Percentiles rank a stretch among this genome's conserved stretches.
Conservation (phyloP, 768 basidiomycete genomes). For the Epithele typhae region DNA sequence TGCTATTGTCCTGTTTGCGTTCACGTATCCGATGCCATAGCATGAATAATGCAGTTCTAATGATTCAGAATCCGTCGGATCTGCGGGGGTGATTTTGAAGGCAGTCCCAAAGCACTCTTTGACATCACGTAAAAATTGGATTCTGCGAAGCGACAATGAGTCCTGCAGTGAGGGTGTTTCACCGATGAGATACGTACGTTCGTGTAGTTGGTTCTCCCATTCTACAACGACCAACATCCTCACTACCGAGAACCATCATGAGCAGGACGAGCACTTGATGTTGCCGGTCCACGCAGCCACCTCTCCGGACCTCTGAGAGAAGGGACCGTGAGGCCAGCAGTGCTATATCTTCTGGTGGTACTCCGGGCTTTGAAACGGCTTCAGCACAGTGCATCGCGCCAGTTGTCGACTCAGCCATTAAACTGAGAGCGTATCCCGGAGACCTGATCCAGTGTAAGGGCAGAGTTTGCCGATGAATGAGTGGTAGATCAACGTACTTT, state of each 20-base stretch:
- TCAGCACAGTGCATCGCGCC: slow-evolving; percentile 85
- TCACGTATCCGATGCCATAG: slow-evolving; percentile 89
- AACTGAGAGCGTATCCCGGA: slow-evolving; percentile 89
- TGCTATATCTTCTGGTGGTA: slow-evolving; percentile 91
- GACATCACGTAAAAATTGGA: slow-evolving; percentile 87
- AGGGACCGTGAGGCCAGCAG: slow-evolving; percentile 75
- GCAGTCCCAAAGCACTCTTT: slow-evolving; percentile 82
- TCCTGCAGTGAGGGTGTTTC: no score
- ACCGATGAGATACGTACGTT: slow-evolving; percentile 59
- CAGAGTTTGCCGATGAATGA: neutral
- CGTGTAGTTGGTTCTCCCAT: slow-evolving; percentile 81
- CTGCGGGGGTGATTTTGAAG: slow-evolving; percentile 80
- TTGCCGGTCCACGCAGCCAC: slow-evolving; percentile 88
- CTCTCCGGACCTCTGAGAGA: slow-evolving; percentile 70
- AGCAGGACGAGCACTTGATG: slow-evolving; percentile 85
- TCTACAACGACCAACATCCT: slow-evolving; percentile 88
- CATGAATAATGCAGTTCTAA: slow-evolving; percentile 79
- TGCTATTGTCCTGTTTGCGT: slow-evolving; percentile 75
- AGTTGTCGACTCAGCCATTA: slow-evolving; percentile 91
- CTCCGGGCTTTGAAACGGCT: slow-evolving; percentile 74
- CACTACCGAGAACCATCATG: slow-evolving; percentile 95
- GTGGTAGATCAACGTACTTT: slow-evolving; percentile 48
- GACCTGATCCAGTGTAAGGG: slow-evolving; percentile 49
- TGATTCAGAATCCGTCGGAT: slow-evolving; percentile 45
- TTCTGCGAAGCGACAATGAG: slow-evolving; percentile 39